These are phyloP conservation scores for Macadamia integrifolia DNA, from an alignment of 164 flowering plant species.

Conservation along the genomic window DNA sequence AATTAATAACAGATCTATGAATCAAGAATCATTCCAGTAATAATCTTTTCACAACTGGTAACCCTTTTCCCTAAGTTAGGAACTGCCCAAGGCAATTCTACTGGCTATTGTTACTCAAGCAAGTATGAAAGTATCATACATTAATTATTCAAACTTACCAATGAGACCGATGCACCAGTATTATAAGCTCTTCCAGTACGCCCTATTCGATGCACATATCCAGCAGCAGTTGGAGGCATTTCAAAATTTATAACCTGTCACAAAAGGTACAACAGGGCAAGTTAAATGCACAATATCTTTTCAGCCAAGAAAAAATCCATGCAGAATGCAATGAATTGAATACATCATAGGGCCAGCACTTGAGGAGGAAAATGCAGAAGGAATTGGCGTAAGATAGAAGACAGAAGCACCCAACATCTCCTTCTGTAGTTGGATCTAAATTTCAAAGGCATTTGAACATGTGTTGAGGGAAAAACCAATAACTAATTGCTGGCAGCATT, in stretches of 20 bases:
- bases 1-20: background rate
- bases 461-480: too few species aligned
- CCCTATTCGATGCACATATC: slow-evolving; percentile 94
- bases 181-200: slow-evolving; percentile 93
- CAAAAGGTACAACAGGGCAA: background rate
- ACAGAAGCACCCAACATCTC: too few species aligned
- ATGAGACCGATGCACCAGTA: slow-evolving; percentile 84
- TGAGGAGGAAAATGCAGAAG: too few species aligned
- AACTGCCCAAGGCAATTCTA: too few species aligned
- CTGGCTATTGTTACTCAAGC: background rate
- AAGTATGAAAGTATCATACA: background rate
- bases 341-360: too few species aligned
- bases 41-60: background rate
- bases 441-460: too few species aligned
- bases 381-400: too few species aligned
- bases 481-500: too few species aligned
- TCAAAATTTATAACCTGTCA: slow-evolving; percentile 87
- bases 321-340: too few species aligned
- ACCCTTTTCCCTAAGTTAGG: too few species aligned
- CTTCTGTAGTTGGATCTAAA: too few species aligned
- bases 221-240: slow-evolving; percentile 69
- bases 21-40: background rate
- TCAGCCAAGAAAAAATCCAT: background rate
- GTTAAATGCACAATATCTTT: too few species aligned
- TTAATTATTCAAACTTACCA: slow-evolving; percentile 42